Base-by-base conservation (phyloP, 2,329 filamentous ascomycete genomes). In the Penicillium paneum region DNA sequence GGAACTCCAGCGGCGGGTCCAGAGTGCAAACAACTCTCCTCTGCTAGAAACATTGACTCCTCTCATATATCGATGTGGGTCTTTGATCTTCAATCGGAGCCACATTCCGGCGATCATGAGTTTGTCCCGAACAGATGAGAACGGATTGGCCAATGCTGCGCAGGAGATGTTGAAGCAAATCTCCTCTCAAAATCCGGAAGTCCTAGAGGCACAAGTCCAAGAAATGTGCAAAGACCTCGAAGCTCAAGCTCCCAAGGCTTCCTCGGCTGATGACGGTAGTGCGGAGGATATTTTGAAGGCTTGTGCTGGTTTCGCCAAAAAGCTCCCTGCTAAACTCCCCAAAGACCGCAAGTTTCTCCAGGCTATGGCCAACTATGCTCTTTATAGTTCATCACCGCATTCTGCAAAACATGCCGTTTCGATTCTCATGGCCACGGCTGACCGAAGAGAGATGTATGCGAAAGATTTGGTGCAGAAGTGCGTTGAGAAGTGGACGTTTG, bases 371-470 rank as follows among this genome's bases (percentile, higher is more conserved):
- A 87, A 84, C 64, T 97, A 94, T 71, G 90, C 92, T 1, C 80
- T 93, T 19, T 89, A 90, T 66, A 93, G 93, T 21, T 83, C 83
- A 24, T 93, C 92, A 2, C 83, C 90, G 11, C 87, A 87, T 68
- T 89, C 90, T 8, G 90, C 93, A 21, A 99, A 99, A 73, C 91
- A 97, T 75, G 94, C 94, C 0, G 86, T 97, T 45, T 92, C 90
- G 28, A 91, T 99, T 60, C 80, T 99, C 50, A 84, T 96, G 73
- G 86, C 89, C 34, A 87, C 86, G 10, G 79, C 85, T 21, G 85
- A 92, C 47, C 84, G 84, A 63, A 94, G 90, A 71, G 88, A 92
- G 67, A 88, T 95, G 76, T 89, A 91, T 56, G 90, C 91, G 8
- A 91, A 88, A 49, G 91, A 95, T 63, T 81, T 99, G 11, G 74